A percentile compares a stretch with the other conserved stretches of the same genome.
These are phyloP conservation scores for Reticulascus tulasneorum DNA, from an alignment of 2,329 filamentous ascomycete species.

Conservation along the genomic window DNA sequence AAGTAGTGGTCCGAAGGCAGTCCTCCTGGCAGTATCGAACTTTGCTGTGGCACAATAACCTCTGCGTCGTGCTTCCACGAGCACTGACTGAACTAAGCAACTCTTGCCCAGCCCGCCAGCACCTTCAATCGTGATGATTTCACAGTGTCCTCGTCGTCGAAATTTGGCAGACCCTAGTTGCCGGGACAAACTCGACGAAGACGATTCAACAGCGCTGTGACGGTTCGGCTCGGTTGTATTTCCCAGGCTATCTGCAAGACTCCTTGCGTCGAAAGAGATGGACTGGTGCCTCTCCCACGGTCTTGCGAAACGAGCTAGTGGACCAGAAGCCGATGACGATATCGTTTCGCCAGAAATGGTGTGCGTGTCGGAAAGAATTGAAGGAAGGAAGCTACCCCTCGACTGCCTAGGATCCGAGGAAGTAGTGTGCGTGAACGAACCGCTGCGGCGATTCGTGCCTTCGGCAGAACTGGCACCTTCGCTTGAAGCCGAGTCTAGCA, in stretches of 20 bases:
- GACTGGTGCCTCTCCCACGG: constrained; percentile 52
- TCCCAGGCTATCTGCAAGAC: constrained; percentile 39
- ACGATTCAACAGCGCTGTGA: constrained; percentile 40
- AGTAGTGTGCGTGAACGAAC: constrained; percentile 43
- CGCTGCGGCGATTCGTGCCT: constrained; percentile 44
- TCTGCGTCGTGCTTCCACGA: constrained; percentile 55
- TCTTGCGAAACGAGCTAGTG: constrained; percentile 33
- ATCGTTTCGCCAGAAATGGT: constrained; percentile 41
- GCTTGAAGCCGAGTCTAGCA: constrained; percentile 48
- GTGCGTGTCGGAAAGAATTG: constrained; percentile 36
- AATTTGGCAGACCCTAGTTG: constrained; percentile 56
- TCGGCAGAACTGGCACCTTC: constrained; percentile 57
- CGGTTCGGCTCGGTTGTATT: constrained; percentile 35
- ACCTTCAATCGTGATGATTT: constrained; percentile 59
- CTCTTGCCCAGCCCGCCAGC: constrained; percentile 63
- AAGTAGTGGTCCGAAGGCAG: constrained; percentile 59
- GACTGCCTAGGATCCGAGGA: constrained; percentile 36
- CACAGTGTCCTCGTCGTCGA: constrained; percentile 57
- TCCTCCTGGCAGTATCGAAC: constrained; percentile 58
- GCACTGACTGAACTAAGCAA: constrained; percentile 59
- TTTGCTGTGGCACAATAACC: constrained; percentile 65
- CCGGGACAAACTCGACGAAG: constrained; percentile 46
- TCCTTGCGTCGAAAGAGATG: constrained; percentile 44
- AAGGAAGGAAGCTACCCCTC: constrained; percentile 35
- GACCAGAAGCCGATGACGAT: constrained; percentile 41